A percentile compares a stretch with the other conserved stretches of the same genome.
phyloP scores from a whole-genome alignment of 352 stramenopile species.

The Phytopythium litorale region DNA sequence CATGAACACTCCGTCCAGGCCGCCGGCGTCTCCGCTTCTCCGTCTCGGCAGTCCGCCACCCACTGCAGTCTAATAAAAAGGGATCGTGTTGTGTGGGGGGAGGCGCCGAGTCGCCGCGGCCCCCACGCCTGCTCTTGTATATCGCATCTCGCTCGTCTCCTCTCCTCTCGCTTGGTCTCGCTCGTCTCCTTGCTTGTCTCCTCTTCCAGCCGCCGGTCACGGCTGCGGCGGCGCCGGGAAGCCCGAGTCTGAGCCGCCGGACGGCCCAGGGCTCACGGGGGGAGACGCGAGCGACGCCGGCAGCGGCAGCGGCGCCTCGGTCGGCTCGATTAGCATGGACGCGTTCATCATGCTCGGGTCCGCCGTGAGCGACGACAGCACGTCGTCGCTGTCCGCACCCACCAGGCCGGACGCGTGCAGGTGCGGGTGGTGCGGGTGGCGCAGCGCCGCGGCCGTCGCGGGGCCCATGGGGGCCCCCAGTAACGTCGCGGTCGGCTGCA shows the following conservation, averaged over 20 bases:
- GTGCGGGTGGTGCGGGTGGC: constrained; percentile 1
- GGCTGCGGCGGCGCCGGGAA: constrained; percentile 20
- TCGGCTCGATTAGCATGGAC: constrained; percentile 32
- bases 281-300: constrained; percentile 26
- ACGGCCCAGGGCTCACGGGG: constrained; percentile 4
- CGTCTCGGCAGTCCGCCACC: too few species aligned
- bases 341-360: constrained; percentile 27
- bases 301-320: constrained; percentile 50
- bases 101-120: too few species aligned
- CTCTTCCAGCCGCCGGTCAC: neutral
- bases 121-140: too few species aligned
- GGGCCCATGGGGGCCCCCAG: constrained; percentile 3
- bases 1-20: too few species aligned
- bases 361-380: constrained; percentile 23
- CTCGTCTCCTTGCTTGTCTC: neutral
- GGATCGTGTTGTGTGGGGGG: too few species aligned
- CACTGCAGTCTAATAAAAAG: too few species aligned
- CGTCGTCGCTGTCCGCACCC: constrained; percentile 12
- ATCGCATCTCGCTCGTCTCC: neutral
- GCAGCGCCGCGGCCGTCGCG: constrained; percentile 5
- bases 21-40: too few species aligned
- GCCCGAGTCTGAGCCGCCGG: constrained; percentile 10
- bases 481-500: constrained; percentile 3
- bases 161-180: neutral
- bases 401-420: neutral